Percentiles rank a stretch among this genome's conserved stretches.
Conservation (phyloP, 768 basidiomycete species). For the Pulveroboletus sp. region DNA sequence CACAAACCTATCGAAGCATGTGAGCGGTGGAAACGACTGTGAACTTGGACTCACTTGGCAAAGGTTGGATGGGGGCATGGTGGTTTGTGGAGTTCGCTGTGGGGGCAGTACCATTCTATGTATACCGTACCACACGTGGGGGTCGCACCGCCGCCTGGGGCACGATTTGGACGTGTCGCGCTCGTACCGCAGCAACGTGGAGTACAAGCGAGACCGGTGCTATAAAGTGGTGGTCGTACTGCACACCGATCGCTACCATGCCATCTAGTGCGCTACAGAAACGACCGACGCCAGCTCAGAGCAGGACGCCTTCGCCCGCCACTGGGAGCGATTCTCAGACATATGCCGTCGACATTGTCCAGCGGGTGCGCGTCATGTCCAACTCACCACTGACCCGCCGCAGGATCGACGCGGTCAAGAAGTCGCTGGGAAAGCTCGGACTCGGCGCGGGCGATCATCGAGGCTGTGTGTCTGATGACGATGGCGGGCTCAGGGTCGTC, state of each 20-base stretch:
- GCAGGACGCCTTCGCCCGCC: not conserved
- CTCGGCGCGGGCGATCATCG: constrained; percentile 27
- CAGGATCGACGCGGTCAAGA: constrained; percentile 31
- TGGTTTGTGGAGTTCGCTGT: constrained; percentile 1
- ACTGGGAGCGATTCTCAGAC: constrained; percentile 4
- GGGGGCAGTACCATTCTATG: constrained; percentile 13
- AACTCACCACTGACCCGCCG: constrained; percentile 24
- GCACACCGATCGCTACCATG: constrained; percentile 5
- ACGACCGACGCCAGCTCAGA: constrained; percentile 8
- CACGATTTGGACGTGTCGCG: constrained; percentile 17
- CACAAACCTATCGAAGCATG: constrained; percentile 45
- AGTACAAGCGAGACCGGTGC: constrained; percentile 6
- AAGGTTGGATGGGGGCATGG: constrained; percentile 21
- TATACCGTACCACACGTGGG: constrained; percentile 27
- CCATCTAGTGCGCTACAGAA: constrained; percentile 20
- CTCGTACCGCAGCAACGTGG: constrained; percentile 19
- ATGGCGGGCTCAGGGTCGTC: constrained; percentile 26
- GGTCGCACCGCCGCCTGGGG: constrained; percentile 16
- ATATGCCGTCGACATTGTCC: constrained; percentile 31
- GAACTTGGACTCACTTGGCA: constrained; percentile 26
- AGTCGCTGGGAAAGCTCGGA: constrained; percentile 22
- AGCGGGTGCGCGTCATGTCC: constrained; percentile 29
- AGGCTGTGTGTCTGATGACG: constrained; percentile 30
- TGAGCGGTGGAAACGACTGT: constrained; percentile 14
- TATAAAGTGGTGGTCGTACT: constrained; percentile 24